phyloP scores from a whole-genome alignment of 805 yeast species.

The Saccharomyces paradoxus region DNA sequence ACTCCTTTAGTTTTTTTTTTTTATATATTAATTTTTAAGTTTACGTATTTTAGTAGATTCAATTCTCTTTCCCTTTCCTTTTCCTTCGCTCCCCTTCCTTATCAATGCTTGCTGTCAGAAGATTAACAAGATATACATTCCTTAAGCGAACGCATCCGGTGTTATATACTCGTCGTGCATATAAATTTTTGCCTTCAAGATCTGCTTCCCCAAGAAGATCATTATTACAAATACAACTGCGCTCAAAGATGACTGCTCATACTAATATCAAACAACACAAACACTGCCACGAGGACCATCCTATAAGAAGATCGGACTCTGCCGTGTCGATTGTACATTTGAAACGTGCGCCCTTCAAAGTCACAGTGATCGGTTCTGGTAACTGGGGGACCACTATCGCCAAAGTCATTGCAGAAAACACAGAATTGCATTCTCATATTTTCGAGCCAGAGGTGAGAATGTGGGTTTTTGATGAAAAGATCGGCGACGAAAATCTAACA shows the following conservation, averaged over 20 bases:
- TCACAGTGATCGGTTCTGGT: constrained; percentile 87
- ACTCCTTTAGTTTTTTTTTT: neutral
- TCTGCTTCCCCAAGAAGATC: neutral
- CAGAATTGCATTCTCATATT: constrained; percentile 58
- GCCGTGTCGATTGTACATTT: constrained; percentile 5
- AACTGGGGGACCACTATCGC: constrained; percentile 98
- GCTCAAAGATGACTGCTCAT: constrained; percentile 13
- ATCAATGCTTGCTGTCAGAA: constrained; percentile 1
- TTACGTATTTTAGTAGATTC: neutral
- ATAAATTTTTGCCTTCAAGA: neutral
- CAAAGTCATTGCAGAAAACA: constrained; percentile 85
- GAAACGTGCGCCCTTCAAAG: constrained; percentile 37
- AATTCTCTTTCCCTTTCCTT: constrained; percentile 1
- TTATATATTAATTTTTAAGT: neutral
- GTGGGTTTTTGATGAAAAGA: constrained; percentile 92
- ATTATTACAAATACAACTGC: neutral
- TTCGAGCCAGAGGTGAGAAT: constrained; percentile 72
- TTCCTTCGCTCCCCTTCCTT: constrained; percentile 1
- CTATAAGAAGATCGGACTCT: constrained; percentile 3
- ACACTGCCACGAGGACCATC: neutral
- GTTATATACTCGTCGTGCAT: neutral
- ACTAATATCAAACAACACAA: neutral
- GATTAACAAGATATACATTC: neutral
- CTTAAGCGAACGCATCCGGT: neutral
- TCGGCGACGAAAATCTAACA: constrained; percentile 72